Evolutionary conservation across 352 stramenopile genomes (phyloP), one percentile per base, ranked within the genome.

Genomic region (Phytophthora agathidicida): DNA sequence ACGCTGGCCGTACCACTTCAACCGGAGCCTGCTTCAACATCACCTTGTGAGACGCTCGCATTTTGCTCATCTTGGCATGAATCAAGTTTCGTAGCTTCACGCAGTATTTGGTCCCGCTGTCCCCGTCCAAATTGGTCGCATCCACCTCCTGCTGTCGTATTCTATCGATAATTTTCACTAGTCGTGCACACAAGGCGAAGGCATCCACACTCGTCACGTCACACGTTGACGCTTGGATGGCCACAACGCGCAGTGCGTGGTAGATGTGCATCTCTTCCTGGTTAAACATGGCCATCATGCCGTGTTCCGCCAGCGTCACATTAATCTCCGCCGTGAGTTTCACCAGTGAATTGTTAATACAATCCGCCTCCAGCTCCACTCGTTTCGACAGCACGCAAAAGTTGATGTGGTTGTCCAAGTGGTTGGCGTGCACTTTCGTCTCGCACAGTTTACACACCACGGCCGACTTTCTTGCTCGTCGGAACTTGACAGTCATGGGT

Each of bases 41-140:
- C 4, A 86, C 68, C 60, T 95, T 95, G 26, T 95, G 86, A 4
- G 86, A 92, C 42, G 77, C 74, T 0, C 84, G 71, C 79, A 95
- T 92, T 50, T 94, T 90, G 58, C 75, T 90, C 85, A 95, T 95
- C 57, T 95, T 95, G n/a, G 77, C 71, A 44, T 94, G 77, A 28
- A 95, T 86, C 51, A 91, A 69, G 48, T 89, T 85, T 0, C 75
- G 77, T 47, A 95, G 71, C 8, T 69, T 74, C 0, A 48, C 47
- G 55, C 68, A 84, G 46, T 84, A 95, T 14, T 90, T 91, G 27
- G 73, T 28, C 0, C 77, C 79, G 9, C 75, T 64, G 16, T 91
- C 79, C 9, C 83, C 58, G 0, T 63, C 73, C 36, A 76, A 81
- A 50, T 75, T 83, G 6, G 59, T 38, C 2, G 65, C 73, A 26